Base-by-base conservation (phyloP, 208 protist species). In the Trypanosomatidae sp. region DNA sequence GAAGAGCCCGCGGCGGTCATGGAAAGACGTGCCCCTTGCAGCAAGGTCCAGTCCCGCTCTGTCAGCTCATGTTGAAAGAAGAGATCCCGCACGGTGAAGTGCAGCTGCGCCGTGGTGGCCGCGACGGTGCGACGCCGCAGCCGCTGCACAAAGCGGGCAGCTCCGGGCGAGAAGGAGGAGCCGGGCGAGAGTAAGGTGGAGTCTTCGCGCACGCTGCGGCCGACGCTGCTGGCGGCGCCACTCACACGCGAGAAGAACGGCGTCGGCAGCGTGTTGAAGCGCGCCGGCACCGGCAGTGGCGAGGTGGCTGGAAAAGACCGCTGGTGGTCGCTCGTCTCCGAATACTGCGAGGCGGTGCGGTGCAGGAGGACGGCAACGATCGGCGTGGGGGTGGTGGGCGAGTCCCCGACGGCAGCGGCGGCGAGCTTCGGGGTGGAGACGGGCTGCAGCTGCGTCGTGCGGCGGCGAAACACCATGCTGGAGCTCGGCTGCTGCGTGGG, bases 191-290 rank as follows among this genome's bases (percentile, higher is more conserved):
- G 70, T 0, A 76, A 6, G 22, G 66, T 66, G 1, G 76, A 80
- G 59, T 80, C 76, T 13, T 80, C 76, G 66, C 70, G 76, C 19
- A 71, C 25, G 65, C 69, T 80, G 62, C 64, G 76, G 49, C 64
- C 70, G 49, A 53, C 70, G 15, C 50, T n/a, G 49, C 56, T 76
- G 50, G 58, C 39, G 22, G 39, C 55, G 36, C 39, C 53, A 17
- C 50, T 43, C 0, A 47, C 39, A n/a, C 62, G 68, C 12, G 69
- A 49, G n/a, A 71, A 64, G 49, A 75, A 80, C 0, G 76, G 76
- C 33, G 70, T 72, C 22, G 76, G 76, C 50, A 80, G 68, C 0
- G 76, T 68, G 39, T 33, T 71, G 58, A 75, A 80, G 56, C 70
- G 76, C 39, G 62, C 52, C 22, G 76, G 30, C n/a, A 22, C 56